A percentile compares a stretch with the other conserved stretches of the same genome.
phyloP scores from a whole-genome alignment of 805 yeast genomes.

The Suhomyces faveliae region DNA sequence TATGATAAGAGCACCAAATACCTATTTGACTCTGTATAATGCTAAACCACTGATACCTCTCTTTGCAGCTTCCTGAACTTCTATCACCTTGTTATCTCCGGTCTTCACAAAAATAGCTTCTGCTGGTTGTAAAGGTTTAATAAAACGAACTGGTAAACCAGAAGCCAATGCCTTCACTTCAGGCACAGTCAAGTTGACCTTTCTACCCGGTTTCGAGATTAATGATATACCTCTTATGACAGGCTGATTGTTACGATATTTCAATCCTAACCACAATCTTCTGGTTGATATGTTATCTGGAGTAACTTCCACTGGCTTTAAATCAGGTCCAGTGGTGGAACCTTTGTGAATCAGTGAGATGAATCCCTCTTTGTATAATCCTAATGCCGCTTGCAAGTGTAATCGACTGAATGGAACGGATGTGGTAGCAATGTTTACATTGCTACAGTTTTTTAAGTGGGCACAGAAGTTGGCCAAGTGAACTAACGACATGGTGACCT shows the following conservation, averaged over 20 bases:
- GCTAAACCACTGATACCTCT: constrained; percentile 72
- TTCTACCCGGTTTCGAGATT: constrained; percentile 82
- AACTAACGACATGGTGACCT: constrained; percentile 69
- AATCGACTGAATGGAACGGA: constrained; percentile 79
- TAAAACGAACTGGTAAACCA: constrained; percentile 72
- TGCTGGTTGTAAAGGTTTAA: constrained; percentile 83
- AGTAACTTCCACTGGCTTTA: constrained; percentile 69
- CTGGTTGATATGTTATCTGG: constrained; percentile 84
- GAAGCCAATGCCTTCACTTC: constrained; percentile 73
- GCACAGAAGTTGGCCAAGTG: constrained; percentile 82
- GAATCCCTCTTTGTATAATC: constrained; percentile 88
- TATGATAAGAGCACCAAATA: neutral
- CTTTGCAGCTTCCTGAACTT: constrained; percentile 82
- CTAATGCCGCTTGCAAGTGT: constrained; percentile 80
- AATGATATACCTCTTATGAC: constrained; percentile 70
- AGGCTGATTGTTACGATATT: constrained; percentile 77
- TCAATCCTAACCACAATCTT: constrained; percentile 87
- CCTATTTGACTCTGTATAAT: constrained; percentile 68
- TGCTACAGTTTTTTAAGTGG: constrained; percentile 83
- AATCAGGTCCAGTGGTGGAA: constrained; percentile 80
- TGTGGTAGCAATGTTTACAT: constrained; percentile 70
- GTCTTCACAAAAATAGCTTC: constrained; percentile 75
- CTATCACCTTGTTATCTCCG: constrained; percentile 53
- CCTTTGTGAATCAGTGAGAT: constrained; percentile 83
- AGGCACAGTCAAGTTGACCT: constrained; percentile 57